phyloP scores from a whole-genome alignment of 2,329 filamentous ascomycete genomes.

The Triangularia setosa region DNA sequence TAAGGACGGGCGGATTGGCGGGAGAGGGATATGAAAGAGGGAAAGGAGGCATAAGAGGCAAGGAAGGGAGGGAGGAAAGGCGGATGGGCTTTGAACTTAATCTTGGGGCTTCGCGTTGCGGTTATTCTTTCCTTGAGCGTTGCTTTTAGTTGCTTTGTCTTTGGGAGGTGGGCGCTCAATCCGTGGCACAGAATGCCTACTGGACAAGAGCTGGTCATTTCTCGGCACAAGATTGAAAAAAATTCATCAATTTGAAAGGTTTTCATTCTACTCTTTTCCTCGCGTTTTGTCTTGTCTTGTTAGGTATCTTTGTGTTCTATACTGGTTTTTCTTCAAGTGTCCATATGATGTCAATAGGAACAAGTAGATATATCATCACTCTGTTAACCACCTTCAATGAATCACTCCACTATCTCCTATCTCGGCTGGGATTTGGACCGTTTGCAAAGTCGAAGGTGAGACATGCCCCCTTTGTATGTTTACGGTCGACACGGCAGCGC shows the following conservation, averaged over 20 bases:
- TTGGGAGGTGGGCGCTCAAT: neutral
- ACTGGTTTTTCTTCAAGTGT: slow-evolving; percentile 2
- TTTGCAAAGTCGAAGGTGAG: neutral
- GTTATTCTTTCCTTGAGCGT: neutral
- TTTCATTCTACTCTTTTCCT: neutral
- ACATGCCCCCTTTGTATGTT: neutral
- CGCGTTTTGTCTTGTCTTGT: slow-evolving; percentile 1
- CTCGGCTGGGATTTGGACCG: too few relatives aligned
- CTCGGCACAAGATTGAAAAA: neutral
- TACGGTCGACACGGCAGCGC: too few relatives aligned
- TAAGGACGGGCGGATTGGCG: neutral
- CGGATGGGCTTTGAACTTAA: slow-evolving; percentile 9
- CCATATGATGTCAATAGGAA: neutral
- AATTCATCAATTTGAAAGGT: neutral
- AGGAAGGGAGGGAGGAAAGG: slow-evolving; percentile 6
- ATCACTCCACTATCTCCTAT: neutral
- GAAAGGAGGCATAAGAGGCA: neutral
- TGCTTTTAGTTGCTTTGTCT: slow-evolving; percentile 6
- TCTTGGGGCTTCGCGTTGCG: neutral
- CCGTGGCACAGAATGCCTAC: neutral
- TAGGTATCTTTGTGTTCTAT: neutral
- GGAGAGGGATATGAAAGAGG: slow-evolving; percentile 1
- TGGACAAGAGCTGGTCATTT: neutral
- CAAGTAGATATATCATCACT: neutral
- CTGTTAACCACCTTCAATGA: neutral